Evolutionary conservation across 1,139 yeast genomes (phyloP), one percentile per base, ranked within the genome.

Genomic region (Groenewaldozyma auringiensis): DNA sequence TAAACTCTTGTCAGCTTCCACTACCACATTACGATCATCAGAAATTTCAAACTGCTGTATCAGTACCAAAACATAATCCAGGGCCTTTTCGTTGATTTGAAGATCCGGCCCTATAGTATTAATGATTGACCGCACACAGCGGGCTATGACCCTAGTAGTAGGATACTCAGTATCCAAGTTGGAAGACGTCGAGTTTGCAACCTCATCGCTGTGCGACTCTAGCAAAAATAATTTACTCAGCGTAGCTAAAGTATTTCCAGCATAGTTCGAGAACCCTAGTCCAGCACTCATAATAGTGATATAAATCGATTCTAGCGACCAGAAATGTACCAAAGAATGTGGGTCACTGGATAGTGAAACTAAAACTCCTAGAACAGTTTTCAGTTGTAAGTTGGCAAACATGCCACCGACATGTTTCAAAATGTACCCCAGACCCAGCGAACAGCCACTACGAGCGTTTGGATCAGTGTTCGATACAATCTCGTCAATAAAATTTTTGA

Each of bases 291-390:
- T 78, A 42, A 87, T 70, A 13, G 84, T 65, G 4, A 74, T 67
- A 2, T 74, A 63, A 35, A 84, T 62, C 0, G 94, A 75, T 44
- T 74, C 75, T 50, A 88, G 61, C 0, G 94, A 74, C 71, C 86
- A 83, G 47, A 76, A 74, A 59, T 85, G 88, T 13, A 92, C 88
- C 2, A 78, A 68, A 0, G 96, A 95, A 59, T 89, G 92, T 0
- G 95, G 94, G 63, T 89, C 97, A 34, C 68, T 68, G 2, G 83
- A 65, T 40, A 89, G 68, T 20, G 85, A 82, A 16, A 72, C 63
- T 8, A 81, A 61, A 3, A 86, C 78, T 36, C 79, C 79, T 48
- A 74, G 70, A 11, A 83, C 74, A 1, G 69, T 58, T 42, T 65
- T 63, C 49, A 74, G 64, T 42, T 65, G 68, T 11, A 60, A 50